Conservation (phyloP, 257 asterid species). For the Solanum acaule region DNA sequence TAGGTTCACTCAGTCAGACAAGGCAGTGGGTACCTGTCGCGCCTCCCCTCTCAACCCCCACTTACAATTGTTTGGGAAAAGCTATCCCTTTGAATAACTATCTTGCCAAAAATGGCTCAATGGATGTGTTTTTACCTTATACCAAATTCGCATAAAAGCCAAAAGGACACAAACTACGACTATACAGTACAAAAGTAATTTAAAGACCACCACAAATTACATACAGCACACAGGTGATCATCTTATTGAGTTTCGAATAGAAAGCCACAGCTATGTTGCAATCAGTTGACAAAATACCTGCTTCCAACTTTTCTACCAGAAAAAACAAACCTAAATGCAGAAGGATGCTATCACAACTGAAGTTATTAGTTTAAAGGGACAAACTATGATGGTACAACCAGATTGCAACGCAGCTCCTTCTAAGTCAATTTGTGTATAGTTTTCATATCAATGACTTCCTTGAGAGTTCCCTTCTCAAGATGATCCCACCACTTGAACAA, state of each 20-base stretch:
- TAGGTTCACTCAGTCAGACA: too few relatives aligned
- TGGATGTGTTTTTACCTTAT: not conserved
- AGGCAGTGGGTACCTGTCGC: too few relatives aligned
- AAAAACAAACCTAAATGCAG: not conserved
- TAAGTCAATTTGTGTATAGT: slow-evolving; percentile 67
- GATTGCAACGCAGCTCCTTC: not conserved
- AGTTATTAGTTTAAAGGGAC: not conserved
- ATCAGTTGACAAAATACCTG: not conserved
- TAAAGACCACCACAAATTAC: not conserved
- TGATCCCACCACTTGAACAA: not conserved
- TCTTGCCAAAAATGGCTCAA: not conserved
- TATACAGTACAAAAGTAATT: not conserved
- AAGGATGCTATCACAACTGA: not conserved
- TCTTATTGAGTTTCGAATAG: not conserved
- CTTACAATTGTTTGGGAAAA: not conserved
- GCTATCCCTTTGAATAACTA: not conserved
- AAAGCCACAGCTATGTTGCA: not conserved
- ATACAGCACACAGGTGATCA: not conserved
- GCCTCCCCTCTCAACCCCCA: not conserved
- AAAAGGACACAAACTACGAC: not conserved
- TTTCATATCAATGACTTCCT: slow-evolving; percentile 59
- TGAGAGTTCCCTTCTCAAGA: not conserved
- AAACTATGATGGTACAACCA: not conserved
- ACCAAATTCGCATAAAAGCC: not conserved
- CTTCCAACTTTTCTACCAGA: not conserved